Evolutionary conservation across 768 basidiomycete genomes (phyloP).

Genomic region (Lactarius pseudohatsudake): DNA sequence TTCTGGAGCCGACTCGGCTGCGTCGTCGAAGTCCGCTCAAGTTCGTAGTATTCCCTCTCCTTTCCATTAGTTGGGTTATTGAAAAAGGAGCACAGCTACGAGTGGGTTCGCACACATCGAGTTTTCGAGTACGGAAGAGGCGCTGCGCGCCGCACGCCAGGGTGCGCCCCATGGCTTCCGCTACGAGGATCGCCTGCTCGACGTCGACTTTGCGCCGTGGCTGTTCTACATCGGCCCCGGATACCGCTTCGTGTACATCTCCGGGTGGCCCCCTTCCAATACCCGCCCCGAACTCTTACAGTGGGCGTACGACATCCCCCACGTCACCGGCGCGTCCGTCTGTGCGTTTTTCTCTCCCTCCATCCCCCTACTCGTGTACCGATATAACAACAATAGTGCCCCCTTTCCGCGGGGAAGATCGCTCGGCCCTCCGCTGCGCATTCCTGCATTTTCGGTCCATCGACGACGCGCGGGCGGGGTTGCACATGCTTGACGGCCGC

Average conservation of each 20-base stretch:
- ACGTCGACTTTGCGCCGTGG: slow-evolving; percentile 21
- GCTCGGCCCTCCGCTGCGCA: not conserved
- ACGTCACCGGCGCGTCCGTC: not conserved
- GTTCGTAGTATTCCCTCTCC: slow-evolving; percentile 9
- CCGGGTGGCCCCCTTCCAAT: slow-evolving; percentile 9
- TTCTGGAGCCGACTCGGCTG: slow-evolving; percentile 26
- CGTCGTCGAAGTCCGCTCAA: slow-evolving; percentile 21
- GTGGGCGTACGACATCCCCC: slow-evolving; percentile 13
- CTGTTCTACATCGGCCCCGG: not conserved
- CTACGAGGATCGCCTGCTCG: slow-evolving; percentile 10
- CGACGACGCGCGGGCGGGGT: slow-evolving; percentile 7
- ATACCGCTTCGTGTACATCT: slow-evolving; percentile 17
- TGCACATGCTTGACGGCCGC: not conserved
- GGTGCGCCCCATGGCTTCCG: slow-evolving; percentile 21
- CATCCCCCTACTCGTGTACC: no score
- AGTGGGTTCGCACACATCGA: slow-evolving; percentile 24
- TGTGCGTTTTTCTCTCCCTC: not conserved
- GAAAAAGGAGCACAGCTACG: not conserved
- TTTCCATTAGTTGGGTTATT: not conserved
- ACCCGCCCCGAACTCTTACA: not conserved
- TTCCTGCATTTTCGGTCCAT: not conserved
- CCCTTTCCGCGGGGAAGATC: slow-evolving; percentile 2
- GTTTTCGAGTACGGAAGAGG: slow-evolving; percentile 19
- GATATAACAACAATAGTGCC: not conserved
- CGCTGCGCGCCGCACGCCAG: slow-evolving; percentile 12